A percentile compares a stretch with the other conserved stretches of the same genome.
Evolutionary conservation across 129 eudicot genomes (phyloP).

Genomic region (Kitagawia praeruptora): DNA sequence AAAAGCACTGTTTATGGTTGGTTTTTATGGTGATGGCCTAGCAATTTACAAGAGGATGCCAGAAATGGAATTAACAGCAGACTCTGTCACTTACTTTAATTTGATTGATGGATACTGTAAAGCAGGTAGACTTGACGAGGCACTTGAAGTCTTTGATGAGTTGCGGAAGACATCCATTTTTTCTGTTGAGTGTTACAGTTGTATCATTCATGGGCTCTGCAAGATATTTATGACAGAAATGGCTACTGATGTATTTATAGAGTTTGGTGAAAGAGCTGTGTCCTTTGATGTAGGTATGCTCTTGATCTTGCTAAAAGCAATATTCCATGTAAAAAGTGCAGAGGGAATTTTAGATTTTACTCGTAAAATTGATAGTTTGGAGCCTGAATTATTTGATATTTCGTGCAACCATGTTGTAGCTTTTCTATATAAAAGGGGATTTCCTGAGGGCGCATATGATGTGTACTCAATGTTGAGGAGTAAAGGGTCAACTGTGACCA

Average conservation of each 20-base stretch:
- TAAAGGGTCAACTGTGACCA: conserved; percentile 27
- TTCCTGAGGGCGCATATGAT: conserved; percentile 26
- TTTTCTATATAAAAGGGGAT: conserved; percentile 45
- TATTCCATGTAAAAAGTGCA: conserved; percentile 27
- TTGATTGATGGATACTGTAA: conserved; percentile 64
- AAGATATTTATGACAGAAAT: conserved; percentile 42
- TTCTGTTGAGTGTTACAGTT: conserved; percentile 48
- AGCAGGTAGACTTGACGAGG: conserved; percentile 54
- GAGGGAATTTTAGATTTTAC: conserved; percentile 37
- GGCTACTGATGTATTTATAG: conserved; percentile 60
- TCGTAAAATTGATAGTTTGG: conserved; percentile 18
- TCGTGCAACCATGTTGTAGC: conserved; percentile 47
- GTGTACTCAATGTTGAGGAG: conserved; percentile 37
- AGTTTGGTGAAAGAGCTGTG: conserved; percentile 43
- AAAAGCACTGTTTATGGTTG: conserved; percentile 48
- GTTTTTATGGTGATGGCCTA: conserved; percentile 54
- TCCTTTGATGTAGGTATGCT: conserved; percentile 27
- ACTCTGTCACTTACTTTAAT: conserved; percentile 47
- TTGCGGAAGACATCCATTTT: conserved; percentile 35
- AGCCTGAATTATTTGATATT: conserved; percentile 20
- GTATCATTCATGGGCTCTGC: conserved; percentile 54
- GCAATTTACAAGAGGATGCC: conserved; percentile 40
- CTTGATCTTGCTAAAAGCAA: conserved; percentile 30
- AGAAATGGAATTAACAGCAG: conserved; percentile 39
- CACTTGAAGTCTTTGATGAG: conserved; percentile 64